Evolutionary conservation across 345 rosid genomes (phyloP).

Genomic region (Barbarea vulgaris): DNA sequence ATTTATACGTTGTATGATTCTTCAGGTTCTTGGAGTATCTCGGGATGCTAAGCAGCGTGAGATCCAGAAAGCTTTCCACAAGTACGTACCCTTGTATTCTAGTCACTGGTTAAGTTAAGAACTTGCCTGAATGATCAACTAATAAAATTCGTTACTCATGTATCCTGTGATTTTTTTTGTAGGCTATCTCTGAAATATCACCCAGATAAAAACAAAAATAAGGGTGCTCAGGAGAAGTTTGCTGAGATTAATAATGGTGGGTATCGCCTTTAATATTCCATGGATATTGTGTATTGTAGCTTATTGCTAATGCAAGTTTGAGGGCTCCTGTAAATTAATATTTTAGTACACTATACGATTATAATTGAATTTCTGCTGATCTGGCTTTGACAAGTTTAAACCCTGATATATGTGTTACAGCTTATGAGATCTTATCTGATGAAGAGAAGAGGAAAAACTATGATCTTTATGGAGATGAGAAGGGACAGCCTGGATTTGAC

Average conservation of each 20-base stretch:
- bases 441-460: slow-evolving; percentile 87
- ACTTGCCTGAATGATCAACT: background rate
- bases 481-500: slow-evolving; percentile 79
- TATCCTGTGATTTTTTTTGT: slow-evolving; percentile 20
- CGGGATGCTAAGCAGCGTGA: slow-evolving; percentile 81
- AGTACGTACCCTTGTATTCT: slow-evolving; percentile 45
- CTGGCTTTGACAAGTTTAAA: slow-evolving; percentile 19
- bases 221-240: slow-evolving; percentile 87
- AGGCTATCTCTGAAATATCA: slow-evolving; percentile 89
- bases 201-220: slow-evolving; percentile 88
- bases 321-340: background rate
- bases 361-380: background rate
- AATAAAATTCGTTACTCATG: background rate
- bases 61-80: slow-evolving; percentile 98
- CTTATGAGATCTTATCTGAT: slow-evolving; percentile 90
- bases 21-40: slow-evolving; percentile 91
- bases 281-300: background rate
- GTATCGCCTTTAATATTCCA: background rate
- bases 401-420: slow-evolving; percentile 47
- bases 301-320: background rate
- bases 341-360: background rate
- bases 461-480: slow-evolving; percentile 88
- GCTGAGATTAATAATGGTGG: slow-evolving; percentile 90
- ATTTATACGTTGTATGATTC: background rate
- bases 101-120: slow-evolving; percentile 7